Conservation (phyloP, 2,329 filamentous ascomycete species). For the Aureobasidium sp. region DNA sequence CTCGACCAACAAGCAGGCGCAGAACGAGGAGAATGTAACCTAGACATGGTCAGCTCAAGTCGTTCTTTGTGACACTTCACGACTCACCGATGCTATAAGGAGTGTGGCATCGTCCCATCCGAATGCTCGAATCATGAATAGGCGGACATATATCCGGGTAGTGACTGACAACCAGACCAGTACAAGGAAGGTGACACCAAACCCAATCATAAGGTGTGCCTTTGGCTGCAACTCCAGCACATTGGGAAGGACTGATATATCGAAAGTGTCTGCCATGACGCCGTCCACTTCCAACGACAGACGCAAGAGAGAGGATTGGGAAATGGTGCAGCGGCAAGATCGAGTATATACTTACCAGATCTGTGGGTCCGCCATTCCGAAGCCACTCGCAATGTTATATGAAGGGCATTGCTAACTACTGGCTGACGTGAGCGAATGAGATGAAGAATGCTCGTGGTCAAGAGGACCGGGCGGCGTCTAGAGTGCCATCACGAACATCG, state of each 20-base stretch:
- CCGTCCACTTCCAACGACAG: neutral
- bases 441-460: too few relatives aligned
- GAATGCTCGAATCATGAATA: slow-evolving; percentile 12
- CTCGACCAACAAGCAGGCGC: neutral
- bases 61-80: neutral
- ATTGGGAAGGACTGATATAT: neutral
- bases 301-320: neutral
- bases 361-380: neutral
- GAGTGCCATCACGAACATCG: neutral
- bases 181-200: slow-evolving; percentile 3
- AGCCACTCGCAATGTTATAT: neutral
- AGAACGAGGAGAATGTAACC: neutral
- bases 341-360: slow-evolving; percentile 7
- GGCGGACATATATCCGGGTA: slow-evolving; percentile 11
- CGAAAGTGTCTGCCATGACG: neutral
- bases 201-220: neutral
- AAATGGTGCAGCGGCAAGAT: neutral
- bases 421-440: neutral
- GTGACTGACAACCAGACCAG: slow-evolving; percentile 9
- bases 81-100: slow-evolving; percentile 5
- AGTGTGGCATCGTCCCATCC: slow-evolving; percentile 14
- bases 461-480: neutral
- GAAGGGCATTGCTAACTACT: neutral
- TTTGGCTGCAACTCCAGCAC: slow-evolving; percentile 2
- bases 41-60: neutral